These are phyloP conservation scores for Plantago lanceolata DNA, from an alignment of 305 asterid genomes.

Conservation along the genomic window DNA sequence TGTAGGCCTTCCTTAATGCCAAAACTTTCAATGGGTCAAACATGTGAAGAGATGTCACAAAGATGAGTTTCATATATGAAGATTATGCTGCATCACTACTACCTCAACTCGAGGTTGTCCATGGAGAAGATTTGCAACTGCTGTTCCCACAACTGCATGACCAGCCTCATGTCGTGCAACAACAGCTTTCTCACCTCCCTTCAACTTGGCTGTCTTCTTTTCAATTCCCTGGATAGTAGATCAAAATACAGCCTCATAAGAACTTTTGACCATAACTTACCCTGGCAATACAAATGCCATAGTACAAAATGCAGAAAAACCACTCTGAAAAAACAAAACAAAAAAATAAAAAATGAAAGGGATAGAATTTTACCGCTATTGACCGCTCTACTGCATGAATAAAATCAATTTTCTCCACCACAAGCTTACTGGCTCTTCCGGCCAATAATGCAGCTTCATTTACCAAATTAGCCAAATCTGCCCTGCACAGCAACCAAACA, in stretches of 20 bases:
- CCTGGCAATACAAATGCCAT: constrained; percentile 12
- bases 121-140: constrained; percentile 90
- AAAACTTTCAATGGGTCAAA: background rate
- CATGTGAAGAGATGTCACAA: background rate
- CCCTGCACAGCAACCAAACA: constrained; percentile 54
- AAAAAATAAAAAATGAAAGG: too few species aligned
- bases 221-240: constrained; percentile 73
- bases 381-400: constrained; percentile 96
- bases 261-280: constrained; percentile 15
- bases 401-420: constrained; percentile 87
- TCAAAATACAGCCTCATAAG: constrained; percentile 17
- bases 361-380: constrained; percentile 61
- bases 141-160: constrained; percentile 98
- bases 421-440: constrained; percentile 67
- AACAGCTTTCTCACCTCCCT: constrained; percentile 93
- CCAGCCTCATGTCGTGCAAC: constrained; percentile 99
- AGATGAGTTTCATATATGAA: constrained; percentile 11
- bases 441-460: constrained; percentile 99
- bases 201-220: constrained; percentile 88
- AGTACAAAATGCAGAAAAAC: background rate
- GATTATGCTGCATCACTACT: constrained; percentile 23
- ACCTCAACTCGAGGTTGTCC: constrained; percentile 99
- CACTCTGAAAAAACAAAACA: constrained; percentile 6
- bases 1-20: background rate
- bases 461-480: constrained; percentile 97